Percentiles rank a stretch among this genome's conserved stretches.
phyloP scores from a whole-genome alignment of 2,329 filamentous ascomycete species.

The Esteya vermicola region DNA sequence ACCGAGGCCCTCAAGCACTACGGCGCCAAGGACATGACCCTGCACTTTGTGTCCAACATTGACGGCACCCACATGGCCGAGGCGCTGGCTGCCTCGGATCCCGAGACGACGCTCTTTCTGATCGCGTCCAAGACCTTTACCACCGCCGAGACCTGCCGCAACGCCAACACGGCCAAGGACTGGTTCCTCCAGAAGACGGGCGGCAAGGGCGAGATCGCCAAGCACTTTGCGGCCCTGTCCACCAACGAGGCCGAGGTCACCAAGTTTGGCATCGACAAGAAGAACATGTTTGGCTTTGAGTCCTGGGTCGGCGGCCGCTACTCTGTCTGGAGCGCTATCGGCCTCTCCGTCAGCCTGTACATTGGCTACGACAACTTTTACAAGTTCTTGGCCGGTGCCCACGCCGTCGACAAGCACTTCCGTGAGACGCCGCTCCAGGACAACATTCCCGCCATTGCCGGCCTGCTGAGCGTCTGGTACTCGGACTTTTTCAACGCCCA shows the following conservation, averaged over 20 bases:
- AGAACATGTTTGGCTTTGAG: constrained; percentile 99
- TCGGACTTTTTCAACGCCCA: constrained; percentile 97
- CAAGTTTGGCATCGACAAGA: constrained; percentile 96
- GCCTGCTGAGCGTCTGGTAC: constrained; percentile 95
- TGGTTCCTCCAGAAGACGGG: constrained; percentile 83
- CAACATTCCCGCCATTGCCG: constrained; percentile 88
- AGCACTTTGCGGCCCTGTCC: constrained; percentile 96
- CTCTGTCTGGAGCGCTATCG: constrained; percentile 98
- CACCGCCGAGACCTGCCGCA: constrained; percentile 91
- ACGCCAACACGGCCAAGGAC: constrained; percentile 89
- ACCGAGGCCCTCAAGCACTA: constrained; percentile 95
- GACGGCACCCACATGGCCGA: constrained; percentile 97
- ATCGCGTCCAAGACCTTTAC: constrained; percentile 99
- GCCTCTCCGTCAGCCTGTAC: constrained; percentile 84
- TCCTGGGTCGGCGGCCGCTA: constrained; percentile 98
- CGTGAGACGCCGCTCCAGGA: constrained; percentile 75
- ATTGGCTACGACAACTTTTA: constrained; percentile 97
- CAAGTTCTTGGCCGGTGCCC: constrained; percentile 84
- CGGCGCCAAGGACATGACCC: constrained; percentile 67
- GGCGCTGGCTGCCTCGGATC: constrained; percentile 75
- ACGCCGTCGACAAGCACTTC: constrained; percentile 99
- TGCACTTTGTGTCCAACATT: constrained; percentile 99
- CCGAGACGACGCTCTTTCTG: constrained; percentile 97
- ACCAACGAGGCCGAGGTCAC: constrained; percentile 91
- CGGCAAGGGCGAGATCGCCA: constrained; percentile 76